A percentile compares a stretch with the other conserved stretches of the same genome.
Conservation (phyloP, 192 early-diverging fungal genomes). For the Gryganskiella cystojenkinii region DNA sequence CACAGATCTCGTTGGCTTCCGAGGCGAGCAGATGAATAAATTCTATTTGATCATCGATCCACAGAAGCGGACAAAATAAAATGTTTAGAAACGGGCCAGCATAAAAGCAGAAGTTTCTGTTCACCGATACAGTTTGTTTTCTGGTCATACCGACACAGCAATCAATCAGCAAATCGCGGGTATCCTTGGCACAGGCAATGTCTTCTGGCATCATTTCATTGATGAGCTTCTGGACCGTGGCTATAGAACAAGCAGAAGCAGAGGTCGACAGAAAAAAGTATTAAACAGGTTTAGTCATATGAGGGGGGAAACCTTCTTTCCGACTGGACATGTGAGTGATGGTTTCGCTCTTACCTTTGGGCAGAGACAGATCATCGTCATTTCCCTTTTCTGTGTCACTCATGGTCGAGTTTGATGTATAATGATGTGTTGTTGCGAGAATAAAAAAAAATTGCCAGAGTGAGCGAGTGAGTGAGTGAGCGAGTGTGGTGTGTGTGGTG, state of each 20-base stretch:
- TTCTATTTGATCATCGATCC: conserved; percentile 60
- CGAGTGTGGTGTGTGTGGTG: too few species aligned
- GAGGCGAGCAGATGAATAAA: conserved; percentile 96
- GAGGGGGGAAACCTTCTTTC: too few species aligned
- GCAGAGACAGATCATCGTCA: conserved; percentile 91
- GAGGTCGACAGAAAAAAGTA: too few species aligned
- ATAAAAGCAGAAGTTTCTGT: neutral
- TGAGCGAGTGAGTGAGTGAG: too few species aligned
- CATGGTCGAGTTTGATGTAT: conserved; percentile 47
- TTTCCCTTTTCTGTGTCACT: conserved; percentile 67
- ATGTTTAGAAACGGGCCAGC: neutral
- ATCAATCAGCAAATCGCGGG: conserved; percentile 92
- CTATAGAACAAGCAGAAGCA: too few species aligned
- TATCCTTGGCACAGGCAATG: conserved; percentile 93
- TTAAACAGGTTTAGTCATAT: too few species aligned
- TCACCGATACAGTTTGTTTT: neutral
- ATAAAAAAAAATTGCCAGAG: neutral
- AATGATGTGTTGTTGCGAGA: too few species aligned
- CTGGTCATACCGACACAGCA: conserved; percentile 88
- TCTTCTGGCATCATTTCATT: conserved; percentile 95
- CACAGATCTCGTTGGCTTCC: conserved; percentile 95
- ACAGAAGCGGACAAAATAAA: conserved; percentile 22
- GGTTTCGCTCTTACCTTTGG: conserved; percentile 75
- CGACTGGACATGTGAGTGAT: too few species aligned
- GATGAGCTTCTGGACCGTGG: conserved; percentile 95